A percentile compares a stretch with the other conserved stretches of the same genome.
Conservation (phyloP, 495 filamentous ascomycete genomes). For the Penicillium ucsense region DNA sequence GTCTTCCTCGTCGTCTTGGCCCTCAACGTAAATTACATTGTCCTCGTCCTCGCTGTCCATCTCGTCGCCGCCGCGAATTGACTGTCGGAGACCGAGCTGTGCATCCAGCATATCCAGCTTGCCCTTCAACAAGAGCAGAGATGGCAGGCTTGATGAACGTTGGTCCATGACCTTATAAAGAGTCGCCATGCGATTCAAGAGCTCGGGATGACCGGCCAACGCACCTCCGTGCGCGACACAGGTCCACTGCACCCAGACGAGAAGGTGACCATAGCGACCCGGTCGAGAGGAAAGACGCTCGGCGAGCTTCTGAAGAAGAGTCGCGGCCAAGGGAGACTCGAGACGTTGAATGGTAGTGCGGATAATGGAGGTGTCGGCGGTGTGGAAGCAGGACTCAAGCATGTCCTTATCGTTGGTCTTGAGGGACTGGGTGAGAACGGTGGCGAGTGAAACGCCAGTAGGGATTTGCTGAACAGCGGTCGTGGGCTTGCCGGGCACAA, state of each 20-base stretch:
- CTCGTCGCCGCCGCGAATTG: conserved; percentile 40
- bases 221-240: conserved; percentile 92
- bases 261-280: conserved; percentile 81
- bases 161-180: conserved; percentile 79
- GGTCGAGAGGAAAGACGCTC: conserved; percentile 80
- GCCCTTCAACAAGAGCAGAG: conserved; percentile 78
- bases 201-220: conserved; percentile 67
- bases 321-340: conserved; percentile 69
- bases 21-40: conserved; percentile 80
- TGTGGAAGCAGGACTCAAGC: conserved; percentile 85
- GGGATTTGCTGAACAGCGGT: conserved; percentile 45
- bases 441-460: conserved; percentile 72
- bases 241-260: conserved; percentile 94
- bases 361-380: conserved; percentile 61
- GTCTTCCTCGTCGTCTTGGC: conserved; percentile 47
- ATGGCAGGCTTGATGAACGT: conserved; percentile 70
- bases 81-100: conserved; percentile 69
- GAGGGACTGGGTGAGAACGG: conserved; percentile 84
- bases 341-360: conserved; percentile 82
- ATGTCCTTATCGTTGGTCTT: conserved; percentile 80
- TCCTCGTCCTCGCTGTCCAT: conserved; percentile 61
- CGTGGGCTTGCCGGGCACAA: conserved; percentile 30
- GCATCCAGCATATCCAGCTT: conserved; percentile 85
- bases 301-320: conserved; percentile 71
- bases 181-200: conserved; percentile 64